Base-by-base conservation (phyloP, 768 basidiomycete genomes). In the Leccinellum rugosiceps region DNA sequence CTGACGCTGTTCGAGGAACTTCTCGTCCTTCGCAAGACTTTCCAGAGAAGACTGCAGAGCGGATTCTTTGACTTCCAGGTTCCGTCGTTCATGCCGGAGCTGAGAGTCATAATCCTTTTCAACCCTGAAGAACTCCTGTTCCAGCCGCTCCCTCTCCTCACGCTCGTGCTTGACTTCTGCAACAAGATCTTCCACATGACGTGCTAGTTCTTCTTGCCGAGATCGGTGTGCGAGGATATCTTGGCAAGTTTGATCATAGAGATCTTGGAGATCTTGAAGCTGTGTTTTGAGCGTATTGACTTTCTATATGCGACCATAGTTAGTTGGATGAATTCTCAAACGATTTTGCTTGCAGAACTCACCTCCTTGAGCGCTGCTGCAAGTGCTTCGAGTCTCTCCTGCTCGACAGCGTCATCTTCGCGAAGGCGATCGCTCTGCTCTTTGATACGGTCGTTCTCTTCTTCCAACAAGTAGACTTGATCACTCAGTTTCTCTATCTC, bases 401-500 rank as follows among this genome's bases (percentile, higher is more conserved):
- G 77, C 65, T 90, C 91, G n/a, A 81, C 80, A 9, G 72, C 77
- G 47, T 87, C 85, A n/a, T 93, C 90, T 57, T 93, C 88, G 52
- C 84, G 80, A 38, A 84, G 60, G 9, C 82, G 77, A 35, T 88
- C 85, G 50, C 77, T 76, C 48, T 92, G 88, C 63, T 92, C 90
- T 66, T 81, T 84, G 50, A 89, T 69, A 30, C 83, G 78, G 59
- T 95, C 92, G 53, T 86, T 83, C 66, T 94, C 89, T 58, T 96
- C 92, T 68, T 98, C 96, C 1, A 96, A 81, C 45, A 84, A 76
- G 71, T 90, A 94, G 9, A 97, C 82, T 53, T 86, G 84, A 58
- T 91, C 86, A 6, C 91, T 84, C 46, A 96, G 82, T 58, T 81
- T 84, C 67, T 94, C 87, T 23, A 96, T 85, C 44, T 94, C 88